These are phyloP conservation scores for Chrysopogon serrulatus DNA, from an alignment of 176 grass and related monocot genomes.

Conservation along the genomic window DNA sequence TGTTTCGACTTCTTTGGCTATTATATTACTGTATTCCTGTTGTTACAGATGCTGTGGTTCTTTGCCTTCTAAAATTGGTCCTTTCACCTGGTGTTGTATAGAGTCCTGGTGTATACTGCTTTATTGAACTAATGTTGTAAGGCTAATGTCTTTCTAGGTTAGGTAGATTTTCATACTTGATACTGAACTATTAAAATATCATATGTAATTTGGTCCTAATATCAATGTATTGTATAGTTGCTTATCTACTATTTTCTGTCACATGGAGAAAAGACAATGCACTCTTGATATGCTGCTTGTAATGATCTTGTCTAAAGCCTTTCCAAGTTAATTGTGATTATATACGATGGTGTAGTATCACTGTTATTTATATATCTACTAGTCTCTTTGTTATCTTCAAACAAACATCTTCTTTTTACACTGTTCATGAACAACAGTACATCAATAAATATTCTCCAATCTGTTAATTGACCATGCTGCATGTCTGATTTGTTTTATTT, in stretches of 20 bases:
- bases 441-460: neutral
- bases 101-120: neutral
- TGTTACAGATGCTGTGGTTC: neutral
- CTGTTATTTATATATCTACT: neutral
- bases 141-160: neutral
- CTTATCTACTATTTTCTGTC: neutral
- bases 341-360: neutral
- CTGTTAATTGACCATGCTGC: neutral
- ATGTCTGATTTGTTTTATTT: neutral
- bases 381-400: neutral
- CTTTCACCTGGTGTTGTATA: neutral
- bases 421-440: neutral
- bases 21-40: neutral
- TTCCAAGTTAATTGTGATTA: neutral
- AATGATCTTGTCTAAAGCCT: slow-evolving; percentile 8
- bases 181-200: neutral
- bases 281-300: neutral
- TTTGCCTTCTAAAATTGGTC: slow-evolving; percentile 7
- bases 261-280: neutral
- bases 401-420: neutral
- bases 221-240: neutral
- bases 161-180: neutral
- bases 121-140: neutral
- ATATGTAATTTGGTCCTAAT: neutral
- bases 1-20: slow-evolving; percentile 4